Base-by-base conservation (phyloP, 257 asterid genomes). In the Solanum paucissectum region DNA sequence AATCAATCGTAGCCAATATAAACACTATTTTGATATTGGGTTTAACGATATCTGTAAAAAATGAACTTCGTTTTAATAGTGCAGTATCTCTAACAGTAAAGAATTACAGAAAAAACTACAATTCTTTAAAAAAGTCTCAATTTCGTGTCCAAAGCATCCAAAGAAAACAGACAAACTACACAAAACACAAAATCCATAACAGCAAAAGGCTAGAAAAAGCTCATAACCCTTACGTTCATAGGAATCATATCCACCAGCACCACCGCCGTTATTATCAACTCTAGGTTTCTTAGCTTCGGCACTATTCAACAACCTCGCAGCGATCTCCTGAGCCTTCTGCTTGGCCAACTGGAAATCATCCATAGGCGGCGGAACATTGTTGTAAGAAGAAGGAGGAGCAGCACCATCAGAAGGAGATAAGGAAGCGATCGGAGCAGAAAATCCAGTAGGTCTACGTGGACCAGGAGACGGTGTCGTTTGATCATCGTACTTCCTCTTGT, bases 291-390 rank as follows among this genome's bases (percentile, higher is more conserved):
- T 90, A 36, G 96, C 93, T 83, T 96, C 99, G 3, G 94, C 91
- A 87, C 38, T 91, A 68, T 87, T 95, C 90, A 95, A 87, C 55
- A 97, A 92, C 88, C 98, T 92, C 32, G 98, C 96, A 16, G 99
- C 99, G 71, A 96, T 94, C 91, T 95, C 98, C 88, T 95, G 99
- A 44, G 98, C 98, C 90, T 93, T 96, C 91, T 93, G 99, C 86
- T 96, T 96, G 46, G 99, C 99, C 60, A 92, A 75, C 93, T 95
- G 98, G 89, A 96, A 93, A 87, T 95, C 98, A 88, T 87, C 95
- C 94, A 93, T 85, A 2, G 98, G 96, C 38, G 98, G 96, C 3
- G 98, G 98, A 29, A 93, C 98, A 90, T 36, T 94, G 90, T 92
- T 94, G 91, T 94, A 95, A 23, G 96, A 64, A 27, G 93, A 29